Percentiles rank a stretch among this genome's conserved stretches.
Conservation (phyloP, 371 early-diverging fungal genomes). For the Saksenaea vasiformis region DNA sequence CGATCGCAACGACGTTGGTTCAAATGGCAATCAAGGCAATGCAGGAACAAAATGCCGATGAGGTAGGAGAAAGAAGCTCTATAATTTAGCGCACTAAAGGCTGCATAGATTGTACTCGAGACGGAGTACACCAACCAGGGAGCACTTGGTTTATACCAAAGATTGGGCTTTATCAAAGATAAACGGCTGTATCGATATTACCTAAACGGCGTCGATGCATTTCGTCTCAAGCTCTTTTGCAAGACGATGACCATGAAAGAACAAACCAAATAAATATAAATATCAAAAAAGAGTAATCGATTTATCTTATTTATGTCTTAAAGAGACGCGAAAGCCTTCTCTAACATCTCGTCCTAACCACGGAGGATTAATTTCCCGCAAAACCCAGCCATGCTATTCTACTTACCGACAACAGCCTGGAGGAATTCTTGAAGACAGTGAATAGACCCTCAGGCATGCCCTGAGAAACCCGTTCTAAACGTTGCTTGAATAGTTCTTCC, state of each 20-base stretch:
- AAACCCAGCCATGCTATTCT: not conserved
- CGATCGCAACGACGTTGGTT: slow-evolving; percentile 82
- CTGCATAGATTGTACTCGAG: slow-evolving; percentile 78
- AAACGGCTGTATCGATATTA: slow-evolving; percentile 92
- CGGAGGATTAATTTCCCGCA: not conserved
- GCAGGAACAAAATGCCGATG: slow-evolving; percentile 81
- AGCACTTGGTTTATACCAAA: slow-evolving; percentile 86
- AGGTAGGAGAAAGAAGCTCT: slow-evolving; percentile 55
- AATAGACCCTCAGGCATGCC: slow-evolving; percentile 38
- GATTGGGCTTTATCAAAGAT: slow-evolving; percentile 92
- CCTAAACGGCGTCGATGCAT: slow-evolving; percentile 93
- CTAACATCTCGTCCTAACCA: too few species aligned
- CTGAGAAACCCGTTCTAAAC: slow-evolving; percentile 32
- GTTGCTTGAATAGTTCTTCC: slow-evolving; percentile 38
- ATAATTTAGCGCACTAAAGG: not conserved
- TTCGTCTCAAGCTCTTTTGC: slow-evolving; percentile 79
- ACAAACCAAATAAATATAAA: not conserved
- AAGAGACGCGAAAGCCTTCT: not conserved
- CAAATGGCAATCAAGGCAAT: slow-evolving; percentile 73
- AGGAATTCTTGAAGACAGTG: slow-evolving; percentile 35
- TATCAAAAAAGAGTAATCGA: not conserved
- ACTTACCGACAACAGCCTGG: slow-evolving; percentile 33
- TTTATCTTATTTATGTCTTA: not conserved
- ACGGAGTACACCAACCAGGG: slow-evolving; percentile 90
- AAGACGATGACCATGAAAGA: slow-evolving; percentile 44